These are phyloP conservation scores for Calonectria hongkongensis DNA, from an alignment of 2,329 filamentous ascomycete genomes.

Conservation along the genomic window DNA sequence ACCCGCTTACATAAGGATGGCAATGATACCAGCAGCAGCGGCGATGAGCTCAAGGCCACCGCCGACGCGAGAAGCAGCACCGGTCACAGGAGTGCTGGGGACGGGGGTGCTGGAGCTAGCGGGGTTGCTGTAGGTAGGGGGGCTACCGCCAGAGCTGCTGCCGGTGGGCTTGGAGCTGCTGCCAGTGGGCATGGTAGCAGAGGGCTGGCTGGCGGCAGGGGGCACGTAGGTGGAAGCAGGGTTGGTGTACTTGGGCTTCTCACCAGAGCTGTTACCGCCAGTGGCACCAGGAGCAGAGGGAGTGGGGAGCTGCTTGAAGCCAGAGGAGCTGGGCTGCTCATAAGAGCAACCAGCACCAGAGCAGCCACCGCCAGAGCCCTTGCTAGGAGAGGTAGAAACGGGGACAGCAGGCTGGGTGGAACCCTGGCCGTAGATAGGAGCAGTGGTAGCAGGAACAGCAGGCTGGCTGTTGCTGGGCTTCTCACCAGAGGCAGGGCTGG, in stretches of 20 bases:
- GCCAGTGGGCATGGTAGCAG: conserved; percentile 11
- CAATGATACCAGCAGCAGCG: conserved; percentile 58
- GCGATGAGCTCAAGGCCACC: conserved; percentile 56
- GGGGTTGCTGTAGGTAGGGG: conserved; percentile 30
- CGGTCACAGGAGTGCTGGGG: conserved; percentile 44
- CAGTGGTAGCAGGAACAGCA: conserved; percentile 55
- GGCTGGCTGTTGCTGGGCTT: conserved; percentile 57
- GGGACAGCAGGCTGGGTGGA: conserved; percentile 7
- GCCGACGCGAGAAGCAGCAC: conserved; percentile 57
- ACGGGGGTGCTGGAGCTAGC: conserved; percentile 10
- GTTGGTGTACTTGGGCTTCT: conserved; percentile 35
- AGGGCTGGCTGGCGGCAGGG: conserved; percentile 22
- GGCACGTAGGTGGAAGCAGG: conserved; percentile 31
- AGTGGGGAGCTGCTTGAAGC: conserved; percentile 30
- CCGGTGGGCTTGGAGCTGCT: conserved; percentile 4
- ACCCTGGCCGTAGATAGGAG: conserved; percentile 13
- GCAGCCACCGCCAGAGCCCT: background rate
- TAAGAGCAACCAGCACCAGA: conserved; percentile 10
- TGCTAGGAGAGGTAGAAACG: conserved; percentile 26
- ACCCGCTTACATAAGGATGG: conserved; percentile 59
- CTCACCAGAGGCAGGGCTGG: conserved; percentile 55
- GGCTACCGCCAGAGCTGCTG: conserved; percentile 26
- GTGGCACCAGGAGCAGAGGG: conserved; percentile 21
- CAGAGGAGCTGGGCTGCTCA: conserved; percentile 26
- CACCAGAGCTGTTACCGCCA: conserved; percentile 15